Conservation (phyloP, 2,329 filamentous ascomycete species). For the Ophiosphaerella narmari region DNA sequence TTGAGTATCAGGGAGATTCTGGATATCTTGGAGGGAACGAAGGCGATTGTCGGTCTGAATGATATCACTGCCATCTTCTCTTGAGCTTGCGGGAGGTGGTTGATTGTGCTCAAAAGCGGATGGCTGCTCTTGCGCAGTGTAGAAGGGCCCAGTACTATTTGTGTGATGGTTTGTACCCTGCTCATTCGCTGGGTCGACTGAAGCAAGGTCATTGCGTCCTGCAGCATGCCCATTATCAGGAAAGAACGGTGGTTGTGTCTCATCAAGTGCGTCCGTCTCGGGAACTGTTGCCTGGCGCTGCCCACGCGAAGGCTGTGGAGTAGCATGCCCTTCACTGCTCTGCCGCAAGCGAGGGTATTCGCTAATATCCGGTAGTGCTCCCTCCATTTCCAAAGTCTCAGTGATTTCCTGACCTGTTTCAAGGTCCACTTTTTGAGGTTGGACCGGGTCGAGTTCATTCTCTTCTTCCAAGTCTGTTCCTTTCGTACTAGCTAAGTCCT, state of each 20-base stretch:
- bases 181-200: not conserved
- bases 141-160: slow-evolving; percentile 27
- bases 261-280: slow-evolving; percentile 41
- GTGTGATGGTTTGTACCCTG: slow-evolving; percentile 9
- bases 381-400: slow-evolving; percentile 27
- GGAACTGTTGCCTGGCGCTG: slow-evolving; percentile 37
- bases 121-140: slow-evolving; percentile 48
- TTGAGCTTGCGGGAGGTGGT: slow-evolving; percentile 13
- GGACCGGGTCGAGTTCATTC: slow-evolving; percentile 10
- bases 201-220: not conserved
- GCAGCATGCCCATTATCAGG: not conserved
- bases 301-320: slow-evolving; percentile 12
- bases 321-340: not conserved
- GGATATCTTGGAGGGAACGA: slow-evolving; percentile 44
- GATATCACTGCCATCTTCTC: slow-evolving; percentile 19
- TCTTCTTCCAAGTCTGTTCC: slow-evolving; percentile 7
- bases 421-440: slow-evolving; percentile 10
- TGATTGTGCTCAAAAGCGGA: slow-evolving; percentile 28
- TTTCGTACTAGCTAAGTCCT: slow-evolving; percentile 5
- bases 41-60: slow-evolving; percentile 13
- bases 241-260: slow-evolving; percentile 38
- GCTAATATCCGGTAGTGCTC: not conserved
- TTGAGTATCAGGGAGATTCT: slow-evolving; percentile 41
- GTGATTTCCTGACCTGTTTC: slow-evolving; percentile 24
- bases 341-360: slow-evolving; percentile 1